A percentile compares a stretch with the other conserved stretches of the same genome.
Evolutionary conservation across 768 basidiomycete species (phyloP).

Genomic region (Collybia mongolica): DNA sequence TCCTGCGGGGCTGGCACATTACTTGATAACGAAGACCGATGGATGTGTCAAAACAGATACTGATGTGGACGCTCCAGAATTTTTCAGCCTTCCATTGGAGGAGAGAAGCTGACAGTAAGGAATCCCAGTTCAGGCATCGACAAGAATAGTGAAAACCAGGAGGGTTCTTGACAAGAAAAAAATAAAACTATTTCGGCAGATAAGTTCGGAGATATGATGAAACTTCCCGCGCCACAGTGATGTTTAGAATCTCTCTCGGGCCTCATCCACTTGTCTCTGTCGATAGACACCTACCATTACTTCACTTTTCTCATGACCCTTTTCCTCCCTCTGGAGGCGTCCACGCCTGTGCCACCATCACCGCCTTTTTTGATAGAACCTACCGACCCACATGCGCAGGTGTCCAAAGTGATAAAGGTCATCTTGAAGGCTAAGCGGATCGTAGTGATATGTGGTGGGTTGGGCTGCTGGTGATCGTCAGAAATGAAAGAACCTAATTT

Average conservation of each 20-base stretch:
- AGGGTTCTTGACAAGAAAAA: no score
- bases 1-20: no score
- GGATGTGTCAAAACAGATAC: no score
- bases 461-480: constrained; percentile 1
- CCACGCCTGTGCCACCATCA: constrained; percentile 42
- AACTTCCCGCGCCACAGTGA: constrained; percentile 23
- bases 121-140: no score
- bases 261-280: constrained; percentile 7
- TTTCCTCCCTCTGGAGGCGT: constrained; percentile 57
- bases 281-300: constrained; percentile 14
- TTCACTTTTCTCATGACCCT: constrained; percentile 49
- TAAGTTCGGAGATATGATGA: constrained; percentile 3
- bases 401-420: constrained; percentile 57
- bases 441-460: constrained; percentile 84
- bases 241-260: constrained; percentile 11
- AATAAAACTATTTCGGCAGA: background rate
- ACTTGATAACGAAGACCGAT: no score
- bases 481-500: background rate
- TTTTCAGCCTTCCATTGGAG: no score
- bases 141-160: no score
- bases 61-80: no score
- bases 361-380: constrained; percentile 57
- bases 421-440: constrained; percentile 79
- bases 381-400: constrained; percentile 42
- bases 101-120: no score